phyloP scores from a whole-genome alignment of 805 yeast genomes.

The Pichia thaimueangensis region DNA sequence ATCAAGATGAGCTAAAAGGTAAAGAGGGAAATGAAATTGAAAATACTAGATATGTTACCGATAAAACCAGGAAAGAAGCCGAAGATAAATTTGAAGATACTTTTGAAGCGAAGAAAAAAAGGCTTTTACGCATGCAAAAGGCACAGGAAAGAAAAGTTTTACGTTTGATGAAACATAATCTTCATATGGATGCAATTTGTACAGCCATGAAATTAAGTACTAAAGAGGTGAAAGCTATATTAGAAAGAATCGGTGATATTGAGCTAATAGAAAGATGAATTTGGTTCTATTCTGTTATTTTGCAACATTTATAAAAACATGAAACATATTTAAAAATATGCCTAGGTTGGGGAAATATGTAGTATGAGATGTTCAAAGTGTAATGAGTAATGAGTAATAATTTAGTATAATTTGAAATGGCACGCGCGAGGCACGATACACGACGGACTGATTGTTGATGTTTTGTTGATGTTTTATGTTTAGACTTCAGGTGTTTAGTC shows the following conservation, averaged over 20 bases:
- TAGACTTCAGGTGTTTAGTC: too few relatives aligned
- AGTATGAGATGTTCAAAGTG: too few relatives aligned
- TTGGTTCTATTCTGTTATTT: too few relatives aligned
- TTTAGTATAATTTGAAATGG: too few relatives aligned
- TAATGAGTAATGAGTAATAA: too few relatives aligned
- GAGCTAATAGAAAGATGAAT: slow-evolving; percentile 7
- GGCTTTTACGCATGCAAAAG: slow-evolving; percentile 12
- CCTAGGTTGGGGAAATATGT: too few relatives aligned
- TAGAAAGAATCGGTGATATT: slow-evolving; percentile 37
- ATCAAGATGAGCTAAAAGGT: too few relatives aligned
- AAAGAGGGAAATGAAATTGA: not conserved
- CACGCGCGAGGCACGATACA: too few relatives aligned
- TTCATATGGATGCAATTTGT: slow-evolving; percentile 60
- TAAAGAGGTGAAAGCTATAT: slow-evolving; percentile 43
- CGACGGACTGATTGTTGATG: too few relatives aligned
- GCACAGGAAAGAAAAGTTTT: slow-evolving; percentile 34
- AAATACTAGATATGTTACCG: not conserved
- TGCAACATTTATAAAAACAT: too few relatives aligned
- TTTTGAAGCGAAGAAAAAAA: slow-evolving; percentile 17
- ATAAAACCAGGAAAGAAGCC: slow-evolving; percentile 4
- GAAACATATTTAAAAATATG: too few relatives aligned
- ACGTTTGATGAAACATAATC: slow-evolving; percentile 44
- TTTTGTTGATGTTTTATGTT: too few relatives aligned
- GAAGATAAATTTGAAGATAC: slow-evolving; percentile 6
- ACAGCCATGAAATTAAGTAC: slow-evolving; percentile 58